Evolutionary conservation across 2,329 filamentous ascomycete species (phyloP).

Genomic region (Curvularia sp.): DNA sequence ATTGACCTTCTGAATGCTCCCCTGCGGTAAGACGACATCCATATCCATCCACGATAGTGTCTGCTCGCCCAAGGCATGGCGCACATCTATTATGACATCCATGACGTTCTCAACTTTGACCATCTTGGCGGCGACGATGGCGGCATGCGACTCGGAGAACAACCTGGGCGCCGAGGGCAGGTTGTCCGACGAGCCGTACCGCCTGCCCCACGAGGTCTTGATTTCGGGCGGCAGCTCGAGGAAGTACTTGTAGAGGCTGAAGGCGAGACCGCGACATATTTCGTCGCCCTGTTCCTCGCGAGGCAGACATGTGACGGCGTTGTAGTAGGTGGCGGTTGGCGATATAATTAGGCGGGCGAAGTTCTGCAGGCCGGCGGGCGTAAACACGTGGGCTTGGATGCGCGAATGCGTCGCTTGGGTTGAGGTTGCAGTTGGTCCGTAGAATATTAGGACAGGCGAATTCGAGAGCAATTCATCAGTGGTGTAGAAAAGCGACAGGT

Average conservation of each 20-base stretch:
- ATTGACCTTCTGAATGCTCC: conserved; percentile 64
- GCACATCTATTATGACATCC: conserved; percentile 75
- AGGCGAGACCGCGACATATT: conserved; percentile 86
- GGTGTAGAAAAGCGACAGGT: conserved; percentile 87
- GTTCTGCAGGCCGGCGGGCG: conserved; percentile 84
- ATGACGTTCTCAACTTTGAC: conserved; percentile 77
- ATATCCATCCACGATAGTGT: conserved; percentile 85
- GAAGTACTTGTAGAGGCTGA: conserved; percentile 94
- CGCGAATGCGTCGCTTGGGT: conserved; percentile 90
- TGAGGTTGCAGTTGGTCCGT: conserved; percentile 87
- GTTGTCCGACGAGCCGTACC: conserved; percentile 60
- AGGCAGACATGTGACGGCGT: conserved; percentile 86
- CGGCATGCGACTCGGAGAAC: conserved; percentile 92
- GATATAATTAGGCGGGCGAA: conserved; percentile 93
- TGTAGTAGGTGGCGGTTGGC: conserved; percentile 89
- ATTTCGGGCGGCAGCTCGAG: conserved; percentile 79
- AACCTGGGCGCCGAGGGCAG: conserved; percentile 72
- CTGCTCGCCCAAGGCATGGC: conserved; percentile 79
- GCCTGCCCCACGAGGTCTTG: conserved; percentile 71
- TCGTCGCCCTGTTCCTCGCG: conserved; percentile 96
- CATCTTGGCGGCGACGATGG: conserved; percentile 86
- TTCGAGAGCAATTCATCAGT: conserved; percentile 83
- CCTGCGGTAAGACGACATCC: conserved; percentile 83
- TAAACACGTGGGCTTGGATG: conserved; percentile 92
- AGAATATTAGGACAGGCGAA: conserved; percentile 86